Evolutionary conservation across 768 basidiomycete genomes (phyloP).

Genomic region (Lactarius psammicola): DNA sequence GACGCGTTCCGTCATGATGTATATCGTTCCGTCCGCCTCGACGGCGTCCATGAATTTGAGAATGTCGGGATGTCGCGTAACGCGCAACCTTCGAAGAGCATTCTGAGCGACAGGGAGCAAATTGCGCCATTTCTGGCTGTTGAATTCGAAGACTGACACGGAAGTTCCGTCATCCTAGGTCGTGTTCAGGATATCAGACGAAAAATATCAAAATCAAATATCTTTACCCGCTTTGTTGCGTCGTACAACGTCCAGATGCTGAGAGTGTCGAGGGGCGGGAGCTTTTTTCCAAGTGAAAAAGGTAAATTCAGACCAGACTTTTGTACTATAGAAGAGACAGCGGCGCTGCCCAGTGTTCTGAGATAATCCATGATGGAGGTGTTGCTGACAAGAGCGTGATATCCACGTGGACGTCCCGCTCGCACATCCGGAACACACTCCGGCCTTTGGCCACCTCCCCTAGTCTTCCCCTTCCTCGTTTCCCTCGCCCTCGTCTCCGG

Average conservation of each 20-base stretch:
- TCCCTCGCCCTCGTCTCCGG: not conserved
- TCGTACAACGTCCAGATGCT: conserved; percentile 85
- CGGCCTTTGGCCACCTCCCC: not conserved
- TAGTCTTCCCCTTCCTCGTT: not conserved
- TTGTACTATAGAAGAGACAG: conserved; percentile 86
- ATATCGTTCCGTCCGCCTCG: conserved; percentile 82
- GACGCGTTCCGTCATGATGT: conserved; percentile 95
- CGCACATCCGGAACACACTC: not conserved
- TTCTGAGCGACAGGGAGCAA: conserved; percentile 81
- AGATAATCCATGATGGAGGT: conserved; percentile 63
- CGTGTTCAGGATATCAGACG: conserved; percentile 25
- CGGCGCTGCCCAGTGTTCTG: conserved; percentile 77
- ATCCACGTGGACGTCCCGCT: not conserved
- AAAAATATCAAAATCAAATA: conserved; percentile 17
- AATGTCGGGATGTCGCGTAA: conserved; percentile 92
- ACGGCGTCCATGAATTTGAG: conserved; percentile 93
- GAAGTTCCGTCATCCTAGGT: conserved; percentile 80
- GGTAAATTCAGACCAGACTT: conserved; percentile 91
- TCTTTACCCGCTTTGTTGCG: conserved; percentile 76
- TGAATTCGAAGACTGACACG: conserved; percentile 93
- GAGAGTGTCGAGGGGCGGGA: conserved; percentile 60
- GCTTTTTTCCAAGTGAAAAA: conserved; percentile 76
- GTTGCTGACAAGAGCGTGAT: conserved; percentile 33
- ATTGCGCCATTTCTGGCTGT: conserved; percentile 61
- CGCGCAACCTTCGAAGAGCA: conserved; percentile 83